Percentiles rank a stretch among this genome's conserved stretches.
Conservation (phyloP, 768 basidiomycete genomes). For the Kwoniella mangroviensis region DNA sequence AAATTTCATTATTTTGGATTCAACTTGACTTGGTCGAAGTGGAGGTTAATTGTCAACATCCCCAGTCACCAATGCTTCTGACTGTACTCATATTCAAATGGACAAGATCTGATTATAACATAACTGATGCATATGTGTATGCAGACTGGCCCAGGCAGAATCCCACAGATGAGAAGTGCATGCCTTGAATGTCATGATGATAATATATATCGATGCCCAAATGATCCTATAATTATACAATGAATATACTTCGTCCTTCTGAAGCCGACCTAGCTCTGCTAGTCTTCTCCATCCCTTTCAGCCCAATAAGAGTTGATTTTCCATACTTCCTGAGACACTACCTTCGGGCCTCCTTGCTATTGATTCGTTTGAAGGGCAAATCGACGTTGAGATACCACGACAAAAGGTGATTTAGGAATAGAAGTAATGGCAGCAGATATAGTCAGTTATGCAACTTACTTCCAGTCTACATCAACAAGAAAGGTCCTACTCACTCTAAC, state of each 20-base stretch:
- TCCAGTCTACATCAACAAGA: too few relatives aligned
- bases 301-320: not conserved
- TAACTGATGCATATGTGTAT: too few relatives aligned
- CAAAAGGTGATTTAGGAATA: too few relatives aligned
- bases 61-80: too few relatives aligned
- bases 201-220: not conserved
- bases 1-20: not conserved
- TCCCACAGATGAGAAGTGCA: slow-evolving; percentile 21
- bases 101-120: too few relatives aligned
- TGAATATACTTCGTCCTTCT: not conserved
- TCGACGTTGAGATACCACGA: too few relatives aligned
- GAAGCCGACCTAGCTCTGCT: not conserved
- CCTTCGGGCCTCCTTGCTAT: slow-evolving; percentile 29
- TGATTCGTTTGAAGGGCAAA: too few relatives aligned
- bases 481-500: slow-evolving; percentile 63
- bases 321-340: not conserved
- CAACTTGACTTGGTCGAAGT: not conserved
- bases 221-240: slow-evolving; percentile 14
- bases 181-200: slow-evolving; percentile 13
- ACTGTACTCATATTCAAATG: too few relatives aligned
- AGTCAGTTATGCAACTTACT: too few relatives aligned
- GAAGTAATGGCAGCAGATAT: too few relatives aligned
- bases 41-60: slow-evolving; percentile 2
- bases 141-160: too few relatives aligned
- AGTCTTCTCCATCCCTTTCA: not conserved